These are phyloP conservation scores for Ambispora gerdemannii DNA, from an alignment of 192 early-diverging fungal species.

Conservation along the genomic window DNA sequence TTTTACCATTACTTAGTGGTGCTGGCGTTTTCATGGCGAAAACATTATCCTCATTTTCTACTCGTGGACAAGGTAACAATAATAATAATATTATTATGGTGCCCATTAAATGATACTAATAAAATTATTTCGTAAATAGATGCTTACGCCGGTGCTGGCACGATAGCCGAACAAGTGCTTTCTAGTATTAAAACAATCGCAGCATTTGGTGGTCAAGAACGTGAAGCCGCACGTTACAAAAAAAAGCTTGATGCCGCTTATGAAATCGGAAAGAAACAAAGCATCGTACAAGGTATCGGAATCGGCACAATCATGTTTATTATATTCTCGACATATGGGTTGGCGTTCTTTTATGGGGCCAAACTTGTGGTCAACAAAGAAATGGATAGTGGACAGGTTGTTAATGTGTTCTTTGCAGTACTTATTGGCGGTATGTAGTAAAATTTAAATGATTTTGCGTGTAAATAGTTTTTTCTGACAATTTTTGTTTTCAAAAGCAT, in stretches of 20 bases:
- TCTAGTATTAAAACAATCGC: slow-evolving; percentile 79
- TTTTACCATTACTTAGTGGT: slow-evolving; percentile 2
- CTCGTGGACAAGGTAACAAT: slow-evolving; percentile 38
- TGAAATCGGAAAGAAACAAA: slow-evolving; percentile 59
- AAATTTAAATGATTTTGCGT: not conserved
- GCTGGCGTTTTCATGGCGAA: slow-evolving; percentile 40
- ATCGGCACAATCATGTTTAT: slow-evolving; percentile 68
- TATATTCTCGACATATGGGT: slow-evolving; percentile 69
- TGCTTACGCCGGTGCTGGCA: slow-evolving; percentile 78
- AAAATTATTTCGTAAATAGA: slow-evolving; percentile 39
- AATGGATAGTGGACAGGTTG: slow-evolving; percentile 49
- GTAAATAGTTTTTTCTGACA: not conserved
- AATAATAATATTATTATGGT: slow-evolving; percentile 6
- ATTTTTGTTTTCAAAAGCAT: slow-evolving; percentile 1
- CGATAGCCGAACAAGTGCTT: slow-evolving; percentile 81
- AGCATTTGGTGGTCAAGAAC: slow-evolving; percentile 77
- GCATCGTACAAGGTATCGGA: slow-evolving; percentile 52
- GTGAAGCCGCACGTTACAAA: slow-evolving; percentile 63
- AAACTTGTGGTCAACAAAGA: slow-evolving; percentile 44
- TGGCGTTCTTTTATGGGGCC: slow-evolving; percentile 80
- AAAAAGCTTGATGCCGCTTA: slow-evolving; percentile 59
- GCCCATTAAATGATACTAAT: not conserved
- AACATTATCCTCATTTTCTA: slow-evolving; percentile 45
- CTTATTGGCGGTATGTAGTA: slow-evolving; percentile 63
- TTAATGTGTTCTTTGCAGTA: slow-evolving; percentile 86